Base-by-base conservation (phyloP, 2,329 filamentous ascomycete genomes). In the Fusarium cicatricum region DNA sequence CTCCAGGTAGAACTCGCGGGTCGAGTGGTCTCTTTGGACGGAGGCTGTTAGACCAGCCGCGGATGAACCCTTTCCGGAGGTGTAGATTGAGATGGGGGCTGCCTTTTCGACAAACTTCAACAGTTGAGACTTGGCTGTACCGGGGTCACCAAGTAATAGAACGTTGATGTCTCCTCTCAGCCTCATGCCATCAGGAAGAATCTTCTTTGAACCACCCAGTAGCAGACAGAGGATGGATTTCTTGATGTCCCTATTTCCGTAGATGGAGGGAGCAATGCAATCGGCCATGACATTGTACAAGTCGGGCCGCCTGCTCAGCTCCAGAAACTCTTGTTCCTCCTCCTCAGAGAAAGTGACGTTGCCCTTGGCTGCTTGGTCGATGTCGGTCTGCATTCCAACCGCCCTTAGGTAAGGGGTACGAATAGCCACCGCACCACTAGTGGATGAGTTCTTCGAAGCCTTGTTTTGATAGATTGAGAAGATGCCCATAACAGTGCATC, bases 381-480 rank as follows among this genome's bases (percentile, higher is more conserved):
- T 81, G 70, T 97, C 94, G 11, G 90, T 92, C 64, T 92, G 90
- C 55, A 99, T 94, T 5, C 95, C 95, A 3, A 97, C 91, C 1
- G 95, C 92, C 60, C 95, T 86, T 11, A 99, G 82, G 71, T 99
- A 99, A 0, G 95, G 95, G 41, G 96, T 98, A 63, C 95, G 86
- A 68, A 99, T 97, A 9, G 95, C 95, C 3, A 98, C 93, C 2
- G 95, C 95, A 2, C 89, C 89, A 46, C 87, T 88, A 2, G 84
- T 86, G 15, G 83, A 85, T 5, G 85, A 86, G 66, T 89, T 90
- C 75, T 93, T 96, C 36, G 86, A 89, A 34, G 89, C 90, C 75
- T 98, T 98, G 67, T 89, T 90, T 74, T 97, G 92, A 75, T 97
- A 99, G 70, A 98, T 98, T 26, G 94, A 97, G 79, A 97, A 99